A percentile compares a stretch with the other conserved stretches of the same genome.
phyloP scores from a whole-genome alignment of 768 basidiomycete genomes.

The Termitomyces sp. region DNA sequence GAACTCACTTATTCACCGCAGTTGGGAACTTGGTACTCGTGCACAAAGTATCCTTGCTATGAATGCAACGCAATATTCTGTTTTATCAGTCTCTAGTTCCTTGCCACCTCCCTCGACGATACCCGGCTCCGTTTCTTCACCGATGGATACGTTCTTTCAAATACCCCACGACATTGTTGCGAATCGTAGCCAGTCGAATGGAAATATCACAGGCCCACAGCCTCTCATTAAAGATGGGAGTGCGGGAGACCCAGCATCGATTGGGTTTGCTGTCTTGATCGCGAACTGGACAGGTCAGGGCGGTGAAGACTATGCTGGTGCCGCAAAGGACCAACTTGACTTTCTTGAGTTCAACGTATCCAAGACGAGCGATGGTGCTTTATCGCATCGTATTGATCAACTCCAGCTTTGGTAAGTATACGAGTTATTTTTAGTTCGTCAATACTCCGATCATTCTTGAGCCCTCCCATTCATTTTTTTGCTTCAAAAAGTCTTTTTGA shows the following conservation, averaged over 20 bases:
- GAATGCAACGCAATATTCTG: slow-evolving; percentile 39
- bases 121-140: slow-evolving; percentile 23
- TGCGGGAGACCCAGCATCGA: slow-evolving; percentile 74
- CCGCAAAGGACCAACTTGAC: slow-evolving; percentile 60
- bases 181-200: slow-evolving; percentile 37
- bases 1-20: slow-evolving; percentile 12
- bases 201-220: slow-evolving; percentile 41
- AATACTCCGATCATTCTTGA: neutral
- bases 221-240: slow-evolving; percentile 51
- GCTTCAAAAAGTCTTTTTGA: neutral
- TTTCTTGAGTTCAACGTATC: slow-evolving; percentile 56
- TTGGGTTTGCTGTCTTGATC: slow-evolving; percentile 65
- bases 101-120: slow-evolving; percentile 33
- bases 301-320: slow-evolving; percentile 51
- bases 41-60: slow-evolving; percentile 44
- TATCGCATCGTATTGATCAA: slow-evolving; percentile 67
- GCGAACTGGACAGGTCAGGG: slow-evolving; percentile 43
- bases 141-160: slow-evolving; percentile 48
- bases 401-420: slow-evolving; percentile 64
- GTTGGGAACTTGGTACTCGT: slow-evolving; percentile 54
- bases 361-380: slow-evolving; percentile 66
- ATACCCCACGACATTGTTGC: slow-evolving; percentile 48
- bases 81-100: slow-evolving; percentile 25
- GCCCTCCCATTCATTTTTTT: neutral
- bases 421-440: slow-evolving; percentile 2